Base-by-base conservation (phyloP, 2,329 filamentous ascomycete species). In the Aspergillus vadensis region DNA sequence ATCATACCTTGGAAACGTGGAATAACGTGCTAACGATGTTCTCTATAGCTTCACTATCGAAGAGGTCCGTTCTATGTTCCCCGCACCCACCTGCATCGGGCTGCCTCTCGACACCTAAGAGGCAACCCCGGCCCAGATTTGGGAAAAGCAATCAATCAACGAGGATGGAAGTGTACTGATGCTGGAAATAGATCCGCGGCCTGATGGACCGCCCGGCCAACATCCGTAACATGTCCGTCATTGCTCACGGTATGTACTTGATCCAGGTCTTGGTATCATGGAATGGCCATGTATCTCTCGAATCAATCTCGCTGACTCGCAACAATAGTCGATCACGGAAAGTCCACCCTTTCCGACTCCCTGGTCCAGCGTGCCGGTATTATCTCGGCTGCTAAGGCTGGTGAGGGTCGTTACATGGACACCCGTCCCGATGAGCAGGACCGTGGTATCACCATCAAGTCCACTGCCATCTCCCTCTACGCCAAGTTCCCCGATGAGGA, bases 401-500 rank as follows among this genome's bases (percentile, higher is more conserved):
- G 95, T 82, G 92, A 96, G 80, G 88, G 90, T 71, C 90, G 95
- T 82, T 96, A 94, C 80, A 99, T 93, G 76, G 95, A 99, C 83
- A 99, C 95, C 68, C 91, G 95, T 83, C 84, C 90, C 70, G 95
- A 99, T 81, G 95, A 99, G 82, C 95, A 99, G 86, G 95, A 99
- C 81, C 93, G 95, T 89, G 92, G 95, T 88, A 97, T 99, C 77
- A 99, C 95, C 75, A 99, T 99, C 89, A 99, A 99, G 90, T 99
- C 95, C 61, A 99, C 95, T 67, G 95, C 96, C 82, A 99, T 99
- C 85, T 98, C 96, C 72, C 88, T 99, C 77, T 99, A 95, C 83
- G 92, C 91, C 77, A 84, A 88, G 74, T 88, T 99, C 70, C 82
- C 85, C 64, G 88, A 91, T 71, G 83, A 86, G 52, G 94, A 97